A percentile compares a stretch with the other conserved stretches of the same genome.
These are phyloP conservation scores for Orbilia brochopaga DNA, from an alignment of 2,329 filamentous ascomycete species.

Conservation along the genomic window DNA sequence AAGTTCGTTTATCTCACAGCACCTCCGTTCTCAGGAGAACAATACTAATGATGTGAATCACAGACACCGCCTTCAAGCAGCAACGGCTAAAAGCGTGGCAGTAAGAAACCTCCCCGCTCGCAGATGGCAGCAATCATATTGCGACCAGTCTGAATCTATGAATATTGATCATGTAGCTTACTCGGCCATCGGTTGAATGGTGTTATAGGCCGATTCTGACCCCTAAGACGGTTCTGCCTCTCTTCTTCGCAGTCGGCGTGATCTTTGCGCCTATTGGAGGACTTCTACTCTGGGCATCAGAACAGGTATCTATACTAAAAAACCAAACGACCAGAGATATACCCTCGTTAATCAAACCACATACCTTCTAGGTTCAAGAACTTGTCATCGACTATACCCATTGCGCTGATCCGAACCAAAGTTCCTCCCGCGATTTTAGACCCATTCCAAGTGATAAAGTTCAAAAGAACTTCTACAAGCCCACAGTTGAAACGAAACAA, in stretches of 20 bases:
- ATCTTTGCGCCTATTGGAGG: conserved; percentile 94
- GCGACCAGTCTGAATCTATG: neutral
- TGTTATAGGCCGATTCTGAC: conserved; percentile 81
- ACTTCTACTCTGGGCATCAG: conserved; percentile 81
- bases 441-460: conserved; percentile 67
- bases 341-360: neutral
- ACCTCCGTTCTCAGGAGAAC: conserved; percentile 35
- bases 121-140: neutral
- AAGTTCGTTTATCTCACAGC: conserved; percentile 63
- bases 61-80: conserved; percentile 95
- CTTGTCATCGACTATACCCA: conserved; percentile 87
- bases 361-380: conserved; percentile 76
- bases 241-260: conserved; percentile 88
- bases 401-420: conserved; percentile 68
- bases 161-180: neutral
- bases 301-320: conserved; percentile 65
- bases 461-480: conserved; percentile 71
- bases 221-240: conserved; percentile 86
- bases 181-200: neutral
- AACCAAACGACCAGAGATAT: neutral
- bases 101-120: conserved; percentile 63
- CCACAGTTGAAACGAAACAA: conserved; percentile 45
- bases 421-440: conserved; percentile 57
- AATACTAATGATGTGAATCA: conserved; percentile 46
- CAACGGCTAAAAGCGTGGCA: conserved; percentile 99